Base-by-base conservation (phyloP, 495 filamentous ascomycete species). In the Talaromyces nanjingensis region DNA sequence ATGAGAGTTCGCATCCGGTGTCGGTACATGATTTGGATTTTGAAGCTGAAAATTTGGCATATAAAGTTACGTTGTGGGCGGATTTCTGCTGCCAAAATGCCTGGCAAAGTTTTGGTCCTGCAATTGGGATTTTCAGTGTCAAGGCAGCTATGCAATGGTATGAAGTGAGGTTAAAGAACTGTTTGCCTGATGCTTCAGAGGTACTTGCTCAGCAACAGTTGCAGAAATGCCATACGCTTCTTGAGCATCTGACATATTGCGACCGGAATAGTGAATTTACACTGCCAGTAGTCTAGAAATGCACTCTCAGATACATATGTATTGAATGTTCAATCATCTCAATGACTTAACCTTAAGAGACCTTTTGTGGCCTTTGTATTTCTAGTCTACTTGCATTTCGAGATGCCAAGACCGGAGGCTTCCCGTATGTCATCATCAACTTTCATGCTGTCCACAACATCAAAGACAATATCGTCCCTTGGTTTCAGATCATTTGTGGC, bases 31-130 rank as follows among this genome's bases (percentile, higher is more conserved):
- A 2, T n/a, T 20, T 49, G 45, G 45, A 20, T n/a, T 49, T 49
- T 31, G 56, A 34, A 4, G 56, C 56, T 2, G 56, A 59, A 18
- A 31, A 1, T 22, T 34, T 59, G 31, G 31, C 56, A 4, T 29
- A 59, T 9, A 59, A 59, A 34, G 33, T 59, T 16, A 37, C 31
- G 2, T 6, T 59, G 22, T 59, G 56, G 56, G 56, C 56, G 0
- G 56, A 59, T 27, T 33, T 59, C 33, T 59, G 56, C 31, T 59
- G 27, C 3, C 56, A 59, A n/a, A 59, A 59, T 37, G 56, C 56
- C 39, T 59, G 56, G 56, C 56, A 59, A 6, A 59, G 56, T 6
- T 59, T 59, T 11, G 56, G 56, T 1, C 56, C 56, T 0, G 56
- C 56, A 4, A 59, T 59, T 11, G 56, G 27, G 7, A 59, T 59